Percentiles rank a stretch among this genome's conserved stretches.
These are phyloP conservation scores for Tephrocybe sp. DNA, from an alignment of 768 basidiomycete species.

Conservation along the genomic window DNA sequence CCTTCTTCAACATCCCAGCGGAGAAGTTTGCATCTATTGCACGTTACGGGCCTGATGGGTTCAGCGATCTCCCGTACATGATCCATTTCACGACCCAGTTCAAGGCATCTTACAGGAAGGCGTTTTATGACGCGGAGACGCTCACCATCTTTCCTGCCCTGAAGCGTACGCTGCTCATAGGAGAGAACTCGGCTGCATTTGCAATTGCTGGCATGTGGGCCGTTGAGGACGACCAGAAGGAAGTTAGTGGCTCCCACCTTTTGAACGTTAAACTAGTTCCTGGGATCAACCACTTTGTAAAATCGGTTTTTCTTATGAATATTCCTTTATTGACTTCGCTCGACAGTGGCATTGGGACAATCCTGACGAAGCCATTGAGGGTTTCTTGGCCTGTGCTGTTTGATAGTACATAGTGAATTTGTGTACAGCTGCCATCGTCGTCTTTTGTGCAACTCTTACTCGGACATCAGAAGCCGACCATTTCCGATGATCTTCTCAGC, in stretches of 20 bases:
- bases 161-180: constrained; percentile 12
- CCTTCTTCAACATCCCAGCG: constrained; percentile 21
- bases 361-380: constrained; percentile 8
- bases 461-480: too few species aligned
- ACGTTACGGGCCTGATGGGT: constrained; percentile 9
- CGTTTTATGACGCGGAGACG: constrained; percentile 10
- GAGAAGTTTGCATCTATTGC: constrained; percentile 12
- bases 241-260: neutral
- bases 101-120: constrained; percentile 20
- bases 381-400: neutral
- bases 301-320: neutral
- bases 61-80: constrained; percentile 19
- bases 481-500: too few species aligned
- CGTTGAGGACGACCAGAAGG: constrained; percentile 16
- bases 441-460: too few species aligned
- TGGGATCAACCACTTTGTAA: constrained; percentile 21
- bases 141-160: constrained; percentile 15
- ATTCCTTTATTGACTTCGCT: neutral
- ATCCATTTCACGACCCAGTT: constrained; percentile 13
- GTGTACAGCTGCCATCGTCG: too few species aligned
- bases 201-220: constrained; percentile 19
- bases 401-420: too few species aligned
- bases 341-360: constrained; percentile 24
- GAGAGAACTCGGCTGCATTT: constrained; percentile 17
- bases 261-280: constrained; percentile 13